Evolutionary conservation across 345 rosid species (phyloP).

Genomic region (Eucalyptus dawsonii): DNA sequence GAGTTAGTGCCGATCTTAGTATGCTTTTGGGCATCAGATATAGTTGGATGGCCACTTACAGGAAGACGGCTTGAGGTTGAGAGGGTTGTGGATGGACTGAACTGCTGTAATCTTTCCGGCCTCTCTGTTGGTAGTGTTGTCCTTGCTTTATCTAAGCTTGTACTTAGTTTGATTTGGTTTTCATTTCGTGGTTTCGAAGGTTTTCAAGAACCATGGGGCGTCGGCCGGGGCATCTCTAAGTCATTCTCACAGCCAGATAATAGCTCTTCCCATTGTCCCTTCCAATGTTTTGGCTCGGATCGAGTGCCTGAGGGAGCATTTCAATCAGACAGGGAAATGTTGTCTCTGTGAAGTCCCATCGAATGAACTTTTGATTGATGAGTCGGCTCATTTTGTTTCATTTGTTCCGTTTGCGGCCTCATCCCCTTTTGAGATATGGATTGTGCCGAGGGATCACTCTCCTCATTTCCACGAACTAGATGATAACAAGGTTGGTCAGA

Average conservation of each 20-base stretch:
- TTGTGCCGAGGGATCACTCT: conserved; percentile 55
- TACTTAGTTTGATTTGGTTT: not conserved
- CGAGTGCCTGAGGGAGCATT: conserved; percentile 33
- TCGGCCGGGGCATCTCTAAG: conserved; percentile 61
- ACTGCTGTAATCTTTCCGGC: not conserved
- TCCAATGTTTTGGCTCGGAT: conserved; percentile 47
- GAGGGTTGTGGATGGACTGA: not conserved
- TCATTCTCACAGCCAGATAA: conserved; percentile 85
- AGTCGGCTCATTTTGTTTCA: conserved; percentile 48
- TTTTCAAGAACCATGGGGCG: conserved; percentile 93
- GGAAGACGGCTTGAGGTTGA: not conserved
- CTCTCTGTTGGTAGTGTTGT: not conserved
- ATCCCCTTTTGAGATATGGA: conserved; percentile 88
- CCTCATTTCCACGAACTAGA: conserved; percentile 68
- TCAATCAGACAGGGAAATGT: conserved; percentile 48
- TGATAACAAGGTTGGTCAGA: conserved; percentile 29
- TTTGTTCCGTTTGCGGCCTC: conserved; percentile 57
- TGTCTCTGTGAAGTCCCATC: conserved; percentile 49
- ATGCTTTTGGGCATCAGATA: not conserved
- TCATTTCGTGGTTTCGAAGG: conserved; percentile 16
- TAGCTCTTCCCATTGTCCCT: conserved; percentile 75
- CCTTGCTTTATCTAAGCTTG: not conserved
- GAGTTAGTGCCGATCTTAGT: not conserved
- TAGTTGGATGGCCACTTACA: not conserved
- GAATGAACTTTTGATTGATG: conserved; percentile 45